Percentiles rank a stretch among this genome's conserved stretches.
These are phyloP conservation scores for Ustilago tritici DNA, from an alignment of 1,284 basidiomycete genomes.

Conservation along the genomic window DNA sequence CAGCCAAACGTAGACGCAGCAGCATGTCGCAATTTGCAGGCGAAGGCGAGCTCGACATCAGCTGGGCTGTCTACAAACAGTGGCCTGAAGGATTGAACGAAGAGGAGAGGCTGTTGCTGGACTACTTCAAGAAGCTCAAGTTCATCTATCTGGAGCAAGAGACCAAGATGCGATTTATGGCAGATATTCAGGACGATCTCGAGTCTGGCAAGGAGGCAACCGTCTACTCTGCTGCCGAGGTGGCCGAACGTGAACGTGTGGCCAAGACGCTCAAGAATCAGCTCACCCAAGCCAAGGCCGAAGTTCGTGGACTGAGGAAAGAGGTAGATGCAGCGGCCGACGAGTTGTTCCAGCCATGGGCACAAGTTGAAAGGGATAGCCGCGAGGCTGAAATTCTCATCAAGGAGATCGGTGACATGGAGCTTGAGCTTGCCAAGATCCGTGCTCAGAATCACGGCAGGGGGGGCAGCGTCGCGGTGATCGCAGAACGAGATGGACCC, in stretches of 20 bases:
- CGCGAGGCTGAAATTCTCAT: constrained; percentile 54
- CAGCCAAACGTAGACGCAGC: constrained; percentile 49
- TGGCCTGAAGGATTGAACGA: constrained; percentile 57
- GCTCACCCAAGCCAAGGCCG: constrained; percentile 59
- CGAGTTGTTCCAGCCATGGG: constrained; percentile 51
- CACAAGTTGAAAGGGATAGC: constrained; percentile 40
- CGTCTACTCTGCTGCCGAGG: constrained; percentile 60
- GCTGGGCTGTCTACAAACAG: constrained; percentile 62
- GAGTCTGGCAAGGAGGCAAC: constrained; percentile 63
- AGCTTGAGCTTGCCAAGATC: constrained; percentile 62
- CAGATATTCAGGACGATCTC: constrained; percentile 61
- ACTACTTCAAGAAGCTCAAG: constrained; percentile 66
- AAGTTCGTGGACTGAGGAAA: constrained; percentile 52
- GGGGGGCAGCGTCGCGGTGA: constrained; percentile 43
- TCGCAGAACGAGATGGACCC: constrained; percentile 52
- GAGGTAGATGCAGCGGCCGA: constrained; percentile 57
- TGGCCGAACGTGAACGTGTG: constrained; percentile 54
- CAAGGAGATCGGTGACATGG: constrained; percentile 61
- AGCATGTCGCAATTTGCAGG: constrained; percentile 47
- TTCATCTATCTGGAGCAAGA: constrained; percentile 66
- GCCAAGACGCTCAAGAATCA: constrained; percentile 60
- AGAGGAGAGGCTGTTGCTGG: constrained; percentile 58
- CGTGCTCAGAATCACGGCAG: constrained; percentile 53
- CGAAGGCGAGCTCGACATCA: constrained; percentile 57
- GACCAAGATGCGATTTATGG: constrained; percentile 65